phyloP scores from a whole-genome alignment of 169 alveolate species.

The Plasmodium billcollinsi region DNA sequence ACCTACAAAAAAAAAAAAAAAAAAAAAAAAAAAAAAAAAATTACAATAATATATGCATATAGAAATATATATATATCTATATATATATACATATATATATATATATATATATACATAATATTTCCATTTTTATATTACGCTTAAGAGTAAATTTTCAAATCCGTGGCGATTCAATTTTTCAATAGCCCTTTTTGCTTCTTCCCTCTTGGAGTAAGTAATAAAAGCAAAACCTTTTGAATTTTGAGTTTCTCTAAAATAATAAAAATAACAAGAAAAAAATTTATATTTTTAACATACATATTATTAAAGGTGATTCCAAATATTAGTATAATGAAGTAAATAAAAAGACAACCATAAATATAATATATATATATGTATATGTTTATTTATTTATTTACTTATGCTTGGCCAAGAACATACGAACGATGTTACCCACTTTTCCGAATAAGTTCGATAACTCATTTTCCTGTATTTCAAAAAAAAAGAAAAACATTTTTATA shows the following conservation, averaged over 20 bases:
- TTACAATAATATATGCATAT: background rate
- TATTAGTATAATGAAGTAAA: background rate
- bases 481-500: background rate
- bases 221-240: conserved; percentile 93
- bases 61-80: background rate
- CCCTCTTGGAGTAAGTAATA: conserved; percentile 89
- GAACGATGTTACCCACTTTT: conserved; percentile 88
- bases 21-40: conserved; percentile 2
- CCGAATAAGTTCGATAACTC: conserved; percentile 90
- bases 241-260: conserved; percentile 87
- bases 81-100: background rate
- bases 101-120: background rate
- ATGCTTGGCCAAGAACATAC: conserved; percentile 92
- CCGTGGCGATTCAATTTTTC: conserved; percentile 91
- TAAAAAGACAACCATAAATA: background rate
- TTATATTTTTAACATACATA: background rate
- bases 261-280: conserved; percentile 9
- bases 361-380: background rate
- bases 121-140: conserved; percentile 79
- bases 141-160: conserved; percentile 89
- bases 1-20: conserved; percentile 77
- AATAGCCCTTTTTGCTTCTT: conserved; percentile 92
- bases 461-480: conserved; percentile 80
- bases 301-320: background rate
- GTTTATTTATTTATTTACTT: conserved; percentile 60